Conservation (phyloP, 345 rosid species). For the Ricinus communis region DNA sequence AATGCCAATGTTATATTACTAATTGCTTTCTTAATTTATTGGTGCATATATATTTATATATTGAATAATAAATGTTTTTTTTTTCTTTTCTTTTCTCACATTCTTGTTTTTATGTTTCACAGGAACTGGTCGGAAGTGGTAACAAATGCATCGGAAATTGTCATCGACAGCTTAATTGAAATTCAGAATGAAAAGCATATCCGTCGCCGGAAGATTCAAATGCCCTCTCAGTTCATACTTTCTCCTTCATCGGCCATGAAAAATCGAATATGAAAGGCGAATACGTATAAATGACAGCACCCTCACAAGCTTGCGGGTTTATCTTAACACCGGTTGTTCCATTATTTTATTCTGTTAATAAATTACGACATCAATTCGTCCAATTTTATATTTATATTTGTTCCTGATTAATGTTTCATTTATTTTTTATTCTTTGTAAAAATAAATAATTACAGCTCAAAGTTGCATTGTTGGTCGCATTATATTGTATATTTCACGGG, state of each 20-base stretch:
- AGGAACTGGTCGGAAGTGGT: slow-evolving; percentile 70
- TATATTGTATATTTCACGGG: too few species aligned
- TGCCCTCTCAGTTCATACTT: not conserved
- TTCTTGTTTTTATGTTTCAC: not conserved
- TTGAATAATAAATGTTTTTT: too few species aligned
- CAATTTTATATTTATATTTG: not conserved
- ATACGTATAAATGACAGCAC: too few species aligned
- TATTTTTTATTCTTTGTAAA: too few species aligned
- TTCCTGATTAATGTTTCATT: too few species aligned
- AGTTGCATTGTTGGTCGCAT: too few species aligned
- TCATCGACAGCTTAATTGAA: slow-evolving; percentile 55
- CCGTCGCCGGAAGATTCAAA: slow-evolving; percentile 10
- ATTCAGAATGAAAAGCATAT: slow-evolving; percentile 39
- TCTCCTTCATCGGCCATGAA: not conserved
- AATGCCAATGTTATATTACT: too few species aligned
- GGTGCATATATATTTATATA: too few species aligned
- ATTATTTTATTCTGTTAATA: slow-evolving; percentile 2
- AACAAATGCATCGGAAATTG: slow-evolving; percentile 53
- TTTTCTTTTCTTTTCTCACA: too few species aligned
- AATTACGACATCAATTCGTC: not conserved
- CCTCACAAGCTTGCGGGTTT: not conserved
- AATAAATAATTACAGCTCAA: too few species aligned
- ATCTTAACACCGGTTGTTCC: not conserved
- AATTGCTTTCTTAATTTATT: too few species aligned
- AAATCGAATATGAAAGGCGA: not conserved